These are phyloP conservation scores for Hypoxylon rickii DNA, from an alignment of 495 filamentous ascomycete genomes.

Conservation along the genomic window DNA sequence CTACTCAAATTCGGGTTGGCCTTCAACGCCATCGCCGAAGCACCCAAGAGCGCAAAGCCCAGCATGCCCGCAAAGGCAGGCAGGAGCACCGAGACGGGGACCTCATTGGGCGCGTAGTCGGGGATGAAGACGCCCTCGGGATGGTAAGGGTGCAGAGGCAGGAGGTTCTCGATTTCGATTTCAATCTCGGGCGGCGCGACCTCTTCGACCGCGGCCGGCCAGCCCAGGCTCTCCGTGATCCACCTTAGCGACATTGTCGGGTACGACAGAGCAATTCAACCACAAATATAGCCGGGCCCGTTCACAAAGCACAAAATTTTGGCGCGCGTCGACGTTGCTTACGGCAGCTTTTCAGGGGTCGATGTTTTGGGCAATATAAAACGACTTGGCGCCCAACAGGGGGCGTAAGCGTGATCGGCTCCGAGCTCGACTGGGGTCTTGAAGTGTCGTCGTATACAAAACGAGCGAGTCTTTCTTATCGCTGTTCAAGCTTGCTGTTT, in stretches of 20 bases:
- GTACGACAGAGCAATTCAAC: neutral
- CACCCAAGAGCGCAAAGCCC: conserved; percentile 48
- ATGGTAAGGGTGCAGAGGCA: conserved; percentile 68
- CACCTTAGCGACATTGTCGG: neutral
- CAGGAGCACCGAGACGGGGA: conserved; percentile 53
- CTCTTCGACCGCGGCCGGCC: conserved; percentile 8
- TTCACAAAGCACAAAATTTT: neutral
- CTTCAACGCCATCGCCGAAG: conserved; percentile 47
- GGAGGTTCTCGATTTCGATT: conserved; percentile 24
- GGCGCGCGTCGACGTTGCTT: conserved; percentile 2
- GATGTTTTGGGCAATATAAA: neutral
- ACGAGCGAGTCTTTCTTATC: too few relatives aligned
- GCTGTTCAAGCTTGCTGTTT: too few relatives aligned
- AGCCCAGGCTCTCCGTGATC: conserved; percentile 14
- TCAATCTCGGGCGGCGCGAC: conserved; percentile 1
- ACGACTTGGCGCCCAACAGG: conserved; percentile 9
- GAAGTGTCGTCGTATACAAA: neutral
- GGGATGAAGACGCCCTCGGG: conserved; percentile 65
- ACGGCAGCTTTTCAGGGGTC: conserved; percentile 1
- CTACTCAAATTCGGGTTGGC: conserved; percentile 44
- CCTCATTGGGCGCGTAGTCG: conserved; percentile 60
- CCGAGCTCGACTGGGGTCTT: conserved; percentile 11
- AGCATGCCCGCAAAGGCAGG: conserved; percentile 51
- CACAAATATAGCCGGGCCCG: neutral
- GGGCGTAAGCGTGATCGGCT: conserved; percentile 28